phyloP scores from a whole-genome alignment of 106 monocot genomes.

The Narthecium ossifragum region DNA sequence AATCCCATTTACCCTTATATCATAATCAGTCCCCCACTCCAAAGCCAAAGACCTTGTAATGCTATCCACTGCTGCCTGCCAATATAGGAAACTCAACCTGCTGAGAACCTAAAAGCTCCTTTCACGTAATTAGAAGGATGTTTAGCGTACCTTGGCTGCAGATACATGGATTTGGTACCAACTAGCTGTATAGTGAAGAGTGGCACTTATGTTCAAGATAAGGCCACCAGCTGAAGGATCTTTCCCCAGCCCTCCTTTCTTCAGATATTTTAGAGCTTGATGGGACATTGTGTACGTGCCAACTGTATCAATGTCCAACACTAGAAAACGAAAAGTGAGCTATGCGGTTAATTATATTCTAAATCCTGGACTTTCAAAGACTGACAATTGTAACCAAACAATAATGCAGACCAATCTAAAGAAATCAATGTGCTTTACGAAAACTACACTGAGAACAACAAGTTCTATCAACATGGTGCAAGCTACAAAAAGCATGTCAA shows the following conservation, averaged over 20 bases:
- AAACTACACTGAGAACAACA: neutral
- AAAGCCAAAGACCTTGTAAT: conserved; percentile 89
- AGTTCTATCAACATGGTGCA: neutral
- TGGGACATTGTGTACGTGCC: conserved; percentile 95
- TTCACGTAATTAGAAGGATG: neutral
- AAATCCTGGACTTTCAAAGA: neutral
- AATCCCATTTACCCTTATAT: conserved; percentile 92
- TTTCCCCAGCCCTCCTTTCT: conserved; percentile 50
- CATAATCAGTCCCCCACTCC: conserved; percentile 95
- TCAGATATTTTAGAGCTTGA: conserved; percentile 87
- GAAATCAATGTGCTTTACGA: neutral
- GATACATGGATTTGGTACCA: conserved; percentile 98
- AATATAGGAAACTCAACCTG: neutral
- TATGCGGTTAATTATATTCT: neutral
- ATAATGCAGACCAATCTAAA: neutral
- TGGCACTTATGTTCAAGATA: conserved; percentile 93
- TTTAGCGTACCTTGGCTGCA: conserved; percentile 74
- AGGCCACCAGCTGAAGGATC: conserved; percentile 52
- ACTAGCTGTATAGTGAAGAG: conserved; percentile 81
- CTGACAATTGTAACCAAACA: too few relatives aligned
- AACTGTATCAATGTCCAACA: conserved; percentile 86
- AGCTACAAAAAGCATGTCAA: neutral
- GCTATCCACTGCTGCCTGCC: conserved; percentile 89
- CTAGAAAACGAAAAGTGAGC: conserved; percentile 19
- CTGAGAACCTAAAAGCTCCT: neutral